These are phyloP conservation scores for Collybia sp. DNA, from an alignment of 768 basidiomycete genomes.

Conservation along the genomic window DNA sequence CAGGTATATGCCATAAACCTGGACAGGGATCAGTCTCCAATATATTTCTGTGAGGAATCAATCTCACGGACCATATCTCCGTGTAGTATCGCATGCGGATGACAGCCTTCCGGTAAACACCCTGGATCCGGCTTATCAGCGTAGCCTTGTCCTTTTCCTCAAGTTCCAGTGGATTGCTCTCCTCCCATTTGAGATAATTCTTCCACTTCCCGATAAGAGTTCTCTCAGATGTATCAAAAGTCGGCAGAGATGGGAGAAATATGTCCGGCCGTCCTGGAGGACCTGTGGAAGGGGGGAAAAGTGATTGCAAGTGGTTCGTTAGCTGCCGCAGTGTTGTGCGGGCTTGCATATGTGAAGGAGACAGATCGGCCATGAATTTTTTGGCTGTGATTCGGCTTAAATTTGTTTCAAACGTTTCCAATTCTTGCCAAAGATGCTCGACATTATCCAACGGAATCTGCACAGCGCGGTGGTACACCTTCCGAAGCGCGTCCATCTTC, in stretches of 20 bases:
- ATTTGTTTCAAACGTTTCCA: conserved; percentile 85
- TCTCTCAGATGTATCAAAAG: conserved; percentile 69
- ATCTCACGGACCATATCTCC: conserved; percentile 76
- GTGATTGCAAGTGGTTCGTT: conserved; percentile 56
- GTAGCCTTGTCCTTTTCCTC: conserved; percentile 75
- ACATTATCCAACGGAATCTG: conserved; percentile 93
- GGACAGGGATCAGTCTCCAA: conserved; percentile 5
- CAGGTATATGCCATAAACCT: conserved; percentile 93
- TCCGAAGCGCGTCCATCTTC: conserved; percentile 89
- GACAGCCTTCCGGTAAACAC: conserved; percentile 85
- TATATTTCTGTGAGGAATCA: neutral
- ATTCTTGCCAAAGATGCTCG: conserved; percentile 89
- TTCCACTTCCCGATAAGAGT: conserved; percentile 85
- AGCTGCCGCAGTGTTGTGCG: conserved; percentile 84
- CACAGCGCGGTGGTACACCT: conserved; percentile 90
- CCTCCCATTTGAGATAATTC: conserved; percentile 92
- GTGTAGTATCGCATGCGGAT: conserved; percentile 92
- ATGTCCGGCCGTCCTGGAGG: conserved; percentile 42
- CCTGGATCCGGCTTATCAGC: conserved; percentile 67
- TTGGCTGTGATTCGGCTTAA: conserved; percentile 94
- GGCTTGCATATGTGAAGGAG: conserved; percentile 93
- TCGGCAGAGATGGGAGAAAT: conserved; percentile 66
- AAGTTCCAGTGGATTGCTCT: conserved; percentile 88
- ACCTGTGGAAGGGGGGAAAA: conserved; percentile 39
- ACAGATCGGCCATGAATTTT: conserved; percentile 92